These are phyloP conservation scores for Aechmea fasciata DNA, from an alignment of 176 grass and related monocot species.

Conservation along the genomic window DNA sequence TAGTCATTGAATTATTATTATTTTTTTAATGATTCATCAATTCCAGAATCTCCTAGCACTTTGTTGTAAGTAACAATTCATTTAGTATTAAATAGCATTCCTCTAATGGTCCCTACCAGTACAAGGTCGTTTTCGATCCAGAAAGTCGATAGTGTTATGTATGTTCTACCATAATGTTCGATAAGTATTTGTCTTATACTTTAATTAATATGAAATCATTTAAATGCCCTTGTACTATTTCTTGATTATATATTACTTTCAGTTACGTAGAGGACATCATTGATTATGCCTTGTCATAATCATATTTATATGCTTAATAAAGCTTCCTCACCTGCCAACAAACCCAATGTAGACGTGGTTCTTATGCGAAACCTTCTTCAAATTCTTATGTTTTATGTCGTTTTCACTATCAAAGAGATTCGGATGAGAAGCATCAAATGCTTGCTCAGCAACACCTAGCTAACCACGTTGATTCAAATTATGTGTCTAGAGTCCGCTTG, in stretches of 20 bases:
- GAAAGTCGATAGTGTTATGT: too few species aligned
- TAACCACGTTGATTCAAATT: background rate
- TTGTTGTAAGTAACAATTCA: too few species aligned
- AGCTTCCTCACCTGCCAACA: background rate
- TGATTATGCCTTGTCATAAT: background rate
- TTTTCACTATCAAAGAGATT: background rate
- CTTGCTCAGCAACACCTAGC: background rate
- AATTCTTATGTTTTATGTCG: background rate
- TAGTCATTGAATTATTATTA: background rate
- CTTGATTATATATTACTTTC: background rate
- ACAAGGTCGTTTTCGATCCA: too few species aligned
- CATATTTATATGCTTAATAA: background rate
- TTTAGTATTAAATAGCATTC: too few species aligned
- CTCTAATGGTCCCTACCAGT: too few species aligned
- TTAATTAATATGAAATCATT: too few species aligned
- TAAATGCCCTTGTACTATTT: background rate
- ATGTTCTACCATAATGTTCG: too few species aligned
- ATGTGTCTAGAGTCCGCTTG: background rate
- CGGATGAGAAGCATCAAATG: background rate
- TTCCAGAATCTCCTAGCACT: too few species aligned
- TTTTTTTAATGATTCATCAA: too few species aligned
- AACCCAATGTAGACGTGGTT: background rate
- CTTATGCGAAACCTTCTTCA: background rate
- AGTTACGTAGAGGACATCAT: background rate
- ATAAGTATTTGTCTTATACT: too few species aligned